Evolutionary conservation across 2,329 filamentous ascomycete genomes (phyloP), one percentile per base, ranked within the genome.

Genomic region (Tolypocladium tropicale): DNA sequence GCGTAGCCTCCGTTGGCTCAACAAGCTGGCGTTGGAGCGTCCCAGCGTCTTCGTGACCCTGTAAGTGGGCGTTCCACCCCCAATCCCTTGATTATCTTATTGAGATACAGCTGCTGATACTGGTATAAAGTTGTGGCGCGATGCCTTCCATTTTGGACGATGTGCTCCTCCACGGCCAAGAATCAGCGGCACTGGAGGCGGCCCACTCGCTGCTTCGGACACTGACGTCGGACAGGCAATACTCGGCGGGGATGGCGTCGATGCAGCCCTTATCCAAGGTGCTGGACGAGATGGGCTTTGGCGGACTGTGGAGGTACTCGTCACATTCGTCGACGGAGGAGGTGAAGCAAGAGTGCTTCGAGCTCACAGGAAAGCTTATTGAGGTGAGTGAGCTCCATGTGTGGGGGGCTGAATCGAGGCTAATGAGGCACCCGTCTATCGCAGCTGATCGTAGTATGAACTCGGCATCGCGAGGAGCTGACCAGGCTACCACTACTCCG

Each of bases 151-250:
- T 86, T 25, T 72, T 88, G 0, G 82, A 87, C 59, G 80, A 84
- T 51, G 75, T 85, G 1, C 69, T 88, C 54, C 65, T 81, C n/a
- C 80, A 84, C 61, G 83, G 82, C 52, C 84, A 87, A 62, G 84
- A 83, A 64, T 74, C 79, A 4, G 69, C 72, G 2, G 83, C 83
- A 1, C 70, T 88, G 6, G 78, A 81, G 63, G 77, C 82, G 9
- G 84, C 83, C 1, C 84, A 87, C 60, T 71, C 72, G 32, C 70
- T 88, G 46, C 72, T 88, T 48, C 77, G 80, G 55, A 82, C 79
- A 6, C 67, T 88, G 12, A 81, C 81, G 25, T 77, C 77, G 2
- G 79, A 80, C 55, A 70, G 73, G 3, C 76, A 76, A 51, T 83
- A 82, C 57, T 70, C 76, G 2, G 70, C 71, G 10, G 74, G 76